phyloP scores from a whole-genome alignment of 495 filamentous ascomycete species.

The Aeminium ludgeri region DNA sequence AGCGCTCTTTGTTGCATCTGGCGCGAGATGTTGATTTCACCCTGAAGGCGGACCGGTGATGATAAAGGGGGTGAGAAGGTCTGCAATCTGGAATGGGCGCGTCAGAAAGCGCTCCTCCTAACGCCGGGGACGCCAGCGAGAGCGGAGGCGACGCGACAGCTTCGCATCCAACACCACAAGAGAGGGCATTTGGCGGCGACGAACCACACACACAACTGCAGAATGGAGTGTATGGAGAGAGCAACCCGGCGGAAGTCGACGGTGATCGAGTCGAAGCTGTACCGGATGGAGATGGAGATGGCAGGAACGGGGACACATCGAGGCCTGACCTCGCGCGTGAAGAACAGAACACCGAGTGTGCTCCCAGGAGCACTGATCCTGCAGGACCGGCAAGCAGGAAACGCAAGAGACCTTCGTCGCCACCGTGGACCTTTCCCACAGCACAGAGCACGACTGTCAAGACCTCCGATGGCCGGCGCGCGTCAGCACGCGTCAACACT shows the following conservation, averaged over 20 bases:
- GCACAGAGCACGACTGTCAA: slow-evolving; percentile 8
- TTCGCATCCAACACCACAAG: too few species aligned
- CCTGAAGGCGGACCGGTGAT: not conserved
- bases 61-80: slow-evolving; percentile 10
- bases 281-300: too few species aligned
- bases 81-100: slow-evolving; percentile 4
- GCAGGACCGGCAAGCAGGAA: slow-evolving; percentile 49
- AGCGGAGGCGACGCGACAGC: too few species aligned
- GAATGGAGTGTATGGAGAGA: not conserved
- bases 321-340: too few species aligned
- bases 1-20: not conserved
- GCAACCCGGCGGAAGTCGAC: too few species aligned
- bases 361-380: not conserved
- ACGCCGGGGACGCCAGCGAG: too few species aligned
- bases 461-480: slow-evolving; percentile 12
- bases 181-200: too few species aligned
- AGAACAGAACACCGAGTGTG: not conserved
- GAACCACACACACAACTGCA: not conserved
- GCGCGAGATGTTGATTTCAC: not conserved
- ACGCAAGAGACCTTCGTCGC: slow-evolving; percentile 45
- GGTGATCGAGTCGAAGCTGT: too few species aligned
- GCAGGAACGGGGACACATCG: too few species aligned
- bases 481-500: slow-evolving; percentile 12
- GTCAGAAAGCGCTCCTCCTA: slow-evolving; percentile 2
- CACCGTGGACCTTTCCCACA: slow-evolving; percentile 15